phyloP scores from a whole-genome alignment of 768 basidiomycete genomes.

The Tubosaeta sp. region DNA sequence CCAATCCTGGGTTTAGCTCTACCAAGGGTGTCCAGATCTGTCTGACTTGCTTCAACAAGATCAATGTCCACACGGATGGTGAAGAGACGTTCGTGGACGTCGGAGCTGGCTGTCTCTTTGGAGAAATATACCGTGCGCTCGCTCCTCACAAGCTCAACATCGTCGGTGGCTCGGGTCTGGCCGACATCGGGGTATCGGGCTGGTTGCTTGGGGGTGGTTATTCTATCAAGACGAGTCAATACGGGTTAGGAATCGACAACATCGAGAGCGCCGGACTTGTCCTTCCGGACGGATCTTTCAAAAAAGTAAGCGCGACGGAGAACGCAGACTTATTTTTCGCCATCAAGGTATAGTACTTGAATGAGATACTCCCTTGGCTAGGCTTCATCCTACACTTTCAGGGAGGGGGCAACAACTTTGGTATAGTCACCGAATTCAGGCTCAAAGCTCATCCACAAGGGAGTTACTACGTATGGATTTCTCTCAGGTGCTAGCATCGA shows the following conservation, averaged over 20 bases:
- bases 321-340: conserved; percentile 5
- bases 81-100: conserved; percentile 12
- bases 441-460: conserved; percentile 15
- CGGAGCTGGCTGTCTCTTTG: conserved; percentile 28
- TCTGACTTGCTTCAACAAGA: conserved; percentile 24
- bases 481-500: background rate
- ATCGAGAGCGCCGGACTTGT: conserved; percentile 26
- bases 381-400: background rate
- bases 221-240: conserved; percentile 31
- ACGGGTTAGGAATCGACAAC: conserved; percentile 33
- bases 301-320: background rate
- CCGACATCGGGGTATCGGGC: conserved; percentile 30
- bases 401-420: conserved; percentile 27
- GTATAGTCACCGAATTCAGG: conserved; percentile 26
- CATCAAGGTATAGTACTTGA: conserved; percentile 3
- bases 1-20: conserved; percentile 30
- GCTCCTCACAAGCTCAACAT: conserved; percentile 8
- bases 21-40: conserved; percentile 29
- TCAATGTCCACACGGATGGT: background rate
- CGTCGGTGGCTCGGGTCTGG: conserved; percentile 21
- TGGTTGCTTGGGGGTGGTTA: conserved; percentile 35
- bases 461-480: conserved; percentile 6
- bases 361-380: background rate
- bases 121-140: conserved; percentile 25
- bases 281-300: conserved; percentile 23